phyloP scores from a whole-genome alignment of 768 basidiomycete genomes.

The Phanerochaete carnosa region DNA sequence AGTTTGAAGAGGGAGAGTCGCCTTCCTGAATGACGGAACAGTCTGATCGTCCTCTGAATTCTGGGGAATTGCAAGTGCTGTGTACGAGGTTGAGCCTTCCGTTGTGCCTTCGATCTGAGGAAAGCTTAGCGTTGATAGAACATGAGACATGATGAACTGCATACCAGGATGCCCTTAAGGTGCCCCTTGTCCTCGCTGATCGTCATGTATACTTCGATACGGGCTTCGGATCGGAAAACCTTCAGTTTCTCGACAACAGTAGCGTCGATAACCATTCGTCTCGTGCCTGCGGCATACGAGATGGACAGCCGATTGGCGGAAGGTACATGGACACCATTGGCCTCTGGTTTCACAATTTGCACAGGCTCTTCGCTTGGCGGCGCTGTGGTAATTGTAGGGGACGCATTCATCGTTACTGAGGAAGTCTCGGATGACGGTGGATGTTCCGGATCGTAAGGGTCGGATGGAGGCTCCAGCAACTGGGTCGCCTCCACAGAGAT shows the following conservation, averaged over 20 bases:
- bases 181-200: slow-evolving; percentile 51
- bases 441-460: neutral
- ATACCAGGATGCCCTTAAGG: slow-evolving; percentile 74
- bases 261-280: slow-evolving; percentile 86
- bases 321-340: slow-evolving; percentile 38
- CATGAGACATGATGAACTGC: slow-evolving; percentile 20
- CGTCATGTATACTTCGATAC: slow-evolving; percentile 77
- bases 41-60: slow-evolving; percentile 51
- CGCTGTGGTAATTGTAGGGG: neutral
- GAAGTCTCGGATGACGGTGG: slow-evolving; percentile 2
- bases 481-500: neutral
- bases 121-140: neutral
- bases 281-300: slow-evolving; percentile 86
- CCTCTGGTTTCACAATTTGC: slow-evolving; percentile 8
- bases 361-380: neutral
- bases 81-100: slow-evolving; percentile 69
- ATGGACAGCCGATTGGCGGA: slow-evolving; percentile 90
- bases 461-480: neutral
- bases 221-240: slow-evolving; percentile 78
- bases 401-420: neutral
- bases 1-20: slow-evolving; percentile 47
- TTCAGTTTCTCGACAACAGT: slow-evolving; percentile 79
- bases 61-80: slow-evolving; percentile 49
- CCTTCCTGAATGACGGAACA: slow-evolving; percentile 70
- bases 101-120: slow-evolving; percentile 73